Percentiles rank a stretch among this genome's conserved stretches.
These are phyloP conservation scores for Tricholoma bakamatsutake DNA, from an alignment of 768 basidiomycete species.

Conservation along the genomic window DNA sequence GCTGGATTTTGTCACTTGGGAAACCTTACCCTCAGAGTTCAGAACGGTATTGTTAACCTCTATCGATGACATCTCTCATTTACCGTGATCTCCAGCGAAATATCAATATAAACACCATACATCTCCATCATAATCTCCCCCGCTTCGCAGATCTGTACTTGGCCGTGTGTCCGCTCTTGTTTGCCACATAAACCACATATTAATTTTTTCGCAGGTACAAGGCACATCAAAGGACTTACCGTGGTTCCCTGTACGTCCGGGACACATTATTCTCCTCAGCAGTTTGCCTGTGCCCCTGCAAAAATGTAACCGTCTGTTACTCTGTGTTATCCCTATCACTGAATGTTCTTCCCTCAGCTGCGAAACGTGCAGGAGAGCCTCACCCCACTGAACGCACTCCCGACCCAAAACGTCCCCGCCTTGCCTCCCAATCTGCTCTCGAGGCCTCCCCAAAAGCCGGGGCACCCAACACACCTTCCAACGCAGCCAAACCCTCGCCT, in stretches of 20 bases:
- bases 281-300: conserved; percentile 37
- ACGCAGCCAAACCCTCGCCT: conserved; percentile 18
- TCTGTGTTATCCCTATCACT: neutral
- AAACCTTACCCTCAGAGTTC: conserved; percentile 52
- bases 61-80: neutral
- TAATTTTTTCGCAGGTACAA: conserved; percentile 24
- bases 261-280: conserved; percentile 41
- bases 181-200: neutral
- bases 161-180: conserved; percentile 29
- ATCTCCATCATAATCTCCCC: conserved; percentile 35
- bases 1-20: conserved; percentile 54
- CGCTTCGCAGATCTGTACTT: conserved; percentile 47
- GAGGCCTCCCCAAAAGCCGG: conserved; percentile 19
- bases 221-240: conserved; percentile 30
- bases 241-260: conserved; percentile 50
- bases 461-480: conserved; percentile 17
- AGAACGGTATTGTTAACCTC: conserved; percentile 40
- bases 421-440: conserved; percentile 19
- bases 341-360: conserved; percentile 14
- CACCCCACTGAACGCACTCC: conserved; percentile 27
- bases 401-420: conserved; percentile 41
- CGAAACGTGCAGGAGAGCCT: conserved; percentile 42
- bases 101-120: conserved; percentile 51
- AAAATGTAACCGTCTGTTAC: conserved; percentile 17
- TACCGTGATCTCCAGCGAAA: conserved; percentile 38